Conservation (phyloP, 2,329 filamentous ascomycete genomes). For the Nemania bipapillata region DNA sequence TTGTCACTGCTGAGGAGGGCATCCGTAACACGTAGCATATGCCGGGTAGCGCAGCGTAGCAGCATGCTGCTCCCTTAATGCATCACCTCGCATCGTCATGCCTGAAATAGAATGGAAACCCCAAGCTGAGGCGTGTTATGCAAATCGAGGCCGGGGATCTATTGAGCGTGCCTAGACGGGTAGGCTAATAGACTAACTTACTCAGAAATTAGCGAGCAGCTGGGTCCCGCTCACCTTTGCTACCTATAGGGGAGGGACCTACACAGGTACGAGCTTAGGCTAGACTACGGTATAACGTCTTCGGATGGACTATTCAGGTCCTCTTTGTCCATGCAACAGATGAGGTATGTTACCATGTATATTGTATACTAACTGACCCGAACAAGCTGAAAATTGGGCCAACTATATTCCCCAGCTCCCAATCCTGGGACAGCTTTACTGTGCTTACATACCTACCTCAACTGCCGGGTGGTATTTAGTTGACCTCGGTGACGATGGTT, state of each 20-base stretch:
- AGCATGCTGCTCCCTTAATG: constrained; percentile 11
- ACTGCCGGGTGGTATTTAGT: constrained; percentile 13
- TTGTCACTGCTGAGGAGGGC: background rate
- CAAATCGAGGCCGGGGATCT: constrained; percentile 9
- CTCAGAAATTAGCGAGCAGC: constrained; percentile 32
- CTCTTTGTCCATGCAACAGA: background rate
- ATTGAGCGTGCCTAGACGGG: constrained; percentile 6
- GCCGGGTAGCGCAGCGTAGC: background rate
- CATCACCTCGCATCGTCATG: constrained; percentile 42
- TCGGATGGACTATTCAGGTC: background rate
- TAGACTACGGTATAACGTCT: background rate
- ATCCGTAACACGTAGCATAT: background rate
- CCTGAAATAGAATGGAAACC: constrained; percentile 43
- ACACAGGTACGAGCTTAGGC: background rate
- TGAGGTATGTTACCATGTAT: too few relatives aligned
- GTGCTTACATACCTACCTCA: constrained; percentile 5
- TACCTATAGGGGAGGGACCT: too few relatives aligned
- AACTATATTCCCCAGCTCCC: constrained; percentile 21
- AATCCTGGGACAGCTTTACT: constrained; percentile 2
- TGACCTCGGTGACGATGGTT: constrained; percentile 23
- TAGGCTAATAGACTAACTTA: constrained; percentile 29
- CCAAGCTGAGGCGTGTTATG: constrained; percentile 20
- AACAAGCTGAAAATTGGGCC: background rate
- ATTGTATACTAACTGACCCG: constrained; percentile 3
- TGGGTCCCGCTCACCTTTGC: background rate